A percentile compares a stretch with the other conserved stretches of the same genome.
phyloP scores from a whole-genome alignment of 2,329 filamentous ascomycete genomes.

The Aspergillus fumigatus region DNA sequence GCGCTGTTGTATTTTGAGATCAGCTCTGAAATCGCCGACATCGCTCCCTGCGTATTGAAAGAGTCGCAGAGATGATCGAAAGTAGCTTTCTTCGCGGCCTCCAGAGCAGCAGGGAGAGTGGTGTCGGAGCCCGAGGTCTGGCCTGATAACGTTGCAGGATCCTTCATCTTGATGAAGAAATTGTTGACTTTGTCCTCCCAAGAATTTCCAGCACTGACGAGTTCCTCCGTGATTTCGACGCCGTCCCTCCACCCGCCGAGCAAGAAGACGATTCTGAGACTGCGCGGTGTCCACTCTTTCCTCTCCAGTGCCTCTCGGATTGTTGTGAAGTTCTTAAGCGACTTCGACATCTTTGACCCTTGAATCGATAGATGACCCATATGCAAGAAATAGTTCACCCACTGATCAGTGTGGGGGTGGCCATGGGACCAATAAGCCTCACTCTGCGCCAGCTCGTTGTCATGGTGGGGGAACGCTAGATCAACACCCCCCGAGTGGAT shows the following conservation, averaged over 20 bases:
- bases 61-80: conserved; percentile 70
- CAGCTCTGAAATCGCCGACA: conserved; percentile 72
- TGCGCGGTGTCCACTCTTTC: conserved; percentile 70
- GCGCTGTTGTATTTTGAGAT: conserved; percentile 70
- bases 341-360: conserved; percentile 94
- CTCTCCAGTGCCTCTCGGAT: conserved; percentile 73
- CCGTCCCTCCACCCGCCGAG: conserved; percentile 87
- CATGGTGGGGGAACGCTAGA: conserved; percentile 85
- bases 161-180: conserved; percentile 59
- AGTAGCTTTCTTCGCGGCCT: conserved; percentile 53
- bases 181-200: conserved; percentile 80
- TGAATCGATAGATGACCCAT: conserved; percentile 90
- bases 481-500: conserved; percentile 93
- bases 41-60: conserved; percentile 77
- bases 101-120: conserved; percentile 48
- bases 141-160: conserved; percentile 34
- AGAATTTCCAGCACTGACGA: conserved; percentile 66
- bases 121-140: conserved; percentile 17
- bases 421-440: conserved; percentile 69
- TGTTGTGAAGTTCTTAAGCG: conserved; percentile 91
- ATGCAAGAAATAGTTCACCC: conserved; percentile 95
- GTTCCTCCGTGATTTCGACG: conserved; percentile 82
- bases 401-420: conserved; percentile 53
- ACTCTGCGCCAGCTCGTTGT: conserved; percentile 86
- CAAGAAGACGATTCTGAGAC: conserved; percentile 79